These are phyloP conservation scores for Neospermospora avenae DNA, from an alignment of 2,329 filamentous ascomycete species.

Conservation along the genomic window DNA sequence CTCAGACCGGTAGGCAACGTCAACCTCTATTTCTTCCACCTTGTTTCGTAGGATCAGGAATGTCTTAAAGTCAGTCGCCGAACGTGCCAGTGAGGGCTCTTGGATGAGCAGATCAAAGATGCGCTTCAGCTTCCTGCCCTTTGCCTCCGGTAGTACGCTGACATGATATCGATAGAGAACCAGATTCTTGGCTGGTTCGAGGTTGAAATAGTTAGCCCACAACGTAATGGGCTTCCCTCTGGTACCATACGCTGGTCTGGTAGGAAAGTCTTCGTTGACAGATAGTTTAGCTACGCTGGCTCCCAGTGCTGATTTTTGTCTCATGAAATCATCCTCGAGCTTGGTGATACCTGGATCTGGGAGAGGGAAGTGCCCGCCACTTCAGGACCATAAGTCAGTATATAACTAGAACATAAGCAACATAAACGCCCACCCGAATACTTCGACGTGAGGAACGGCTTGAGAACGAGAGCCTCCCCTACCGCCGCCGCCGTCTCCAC, in stretches of 20 bases:
- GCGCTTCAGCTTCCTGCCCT: slow-evolving; percentile 17
- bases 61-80: slow-evolving; percentile 8
- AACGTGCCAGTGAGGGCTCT: slow-evolving; percentile 7
- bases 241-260: slow-evolving; percentile 18
- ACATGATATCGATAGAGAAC: slow-evolving; percentile 20
- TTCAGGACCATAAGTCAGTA: too few relatives aligned
- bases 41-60: not conserved
- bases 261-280: slow-evolving; percentile 6
- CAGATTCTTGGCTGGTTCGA: slow-evolving; percentile 11
- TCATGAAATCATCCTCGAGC: too few relatives aligned
- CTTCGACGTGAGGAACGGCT: too few relatives aligned
- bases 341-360: too few relatives aligned
- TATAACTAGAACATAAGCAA: too few relatives aligned
- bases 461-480: too few relatives aligned
- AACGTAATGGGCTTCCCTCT: slow-evolving; percentile 15
- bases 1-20: slow-evolving; percentile 4
- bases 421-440: too few relatives aligned
- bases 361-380: too few relatives aligned
- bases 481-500: too few relatives aligned
- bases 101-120: slow-evolving; percentile 19
- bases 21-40: not conserved
- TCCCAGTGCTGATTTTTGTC: too few relatives aligned
- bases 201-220: slow-evolving; percentile 22
- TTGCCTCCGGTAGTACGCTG: slow-evolving; percentile 12
- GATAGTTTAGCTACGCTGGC: too few relatives aligned